Evolutionary conservation across 1,284 basidiomycete genomes (phyloP), one percentile per base, ranked within the genome.

Genomic region (Cutaneotrichosporon cutaneum): DNA sequence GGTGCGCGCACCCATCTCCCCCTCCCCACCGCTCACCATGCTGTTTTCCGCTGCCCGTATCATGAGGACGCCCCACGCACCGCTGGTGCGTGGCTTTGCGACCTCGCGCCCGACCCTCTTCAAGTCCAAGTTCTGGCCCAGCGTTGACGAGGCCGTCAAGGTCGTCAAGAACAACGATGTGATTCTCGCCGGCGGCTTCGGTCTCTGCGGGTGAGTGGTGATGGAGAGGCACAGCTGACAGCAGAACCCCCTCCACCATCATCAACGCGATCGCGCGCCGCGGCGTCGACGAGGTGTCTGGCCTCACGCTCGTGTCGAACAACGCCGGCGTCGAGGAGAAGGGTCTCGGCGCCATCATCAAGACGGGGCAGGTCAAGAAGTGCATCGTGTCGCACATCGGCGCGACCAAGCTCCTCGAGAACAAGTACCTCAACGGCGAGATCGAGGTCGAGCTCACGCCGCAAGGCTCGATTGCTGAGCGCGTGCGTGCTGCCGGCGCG

Each of bases 321-420:
- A 67, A 67, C 36, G 66, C 66, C 48, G 66, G 66, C 22, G 66
- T 59, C 35, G 61, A 59, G 44, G 63, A 59, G 42, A 62, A 62
- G 55, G 63, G 63, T 16, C 57, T 59, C 70, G 92, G 92, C 88
- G 55, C 87, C 68, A 82, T 95, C 45, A 81, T 94, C 54, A 86
- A 89, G 69, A 83, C 84, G 24, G 61, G 64, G 48, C 90, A 94
- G 72, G 85, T 94, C 56, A 83, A 84, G 73, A 94, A 90, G 78
- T 85, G 95, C 79, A 87, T 95, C 70, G 86, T 90, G n/a, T 91
- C 89, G 42, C 94, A 93, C 78, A 89, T 92, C 59, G 92, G 92
- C 45, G 76, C 77, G 36, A 75, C 73, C 66, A 76, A 79, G 70
- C 71, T 76, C 58, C 75, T 81, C 50, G 79, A 80, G 61, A 70